phyloP scores from a whole-genome alignment of 2,329 filamentous ascomycete species.

The Metarhizium robertsii region DNA sequence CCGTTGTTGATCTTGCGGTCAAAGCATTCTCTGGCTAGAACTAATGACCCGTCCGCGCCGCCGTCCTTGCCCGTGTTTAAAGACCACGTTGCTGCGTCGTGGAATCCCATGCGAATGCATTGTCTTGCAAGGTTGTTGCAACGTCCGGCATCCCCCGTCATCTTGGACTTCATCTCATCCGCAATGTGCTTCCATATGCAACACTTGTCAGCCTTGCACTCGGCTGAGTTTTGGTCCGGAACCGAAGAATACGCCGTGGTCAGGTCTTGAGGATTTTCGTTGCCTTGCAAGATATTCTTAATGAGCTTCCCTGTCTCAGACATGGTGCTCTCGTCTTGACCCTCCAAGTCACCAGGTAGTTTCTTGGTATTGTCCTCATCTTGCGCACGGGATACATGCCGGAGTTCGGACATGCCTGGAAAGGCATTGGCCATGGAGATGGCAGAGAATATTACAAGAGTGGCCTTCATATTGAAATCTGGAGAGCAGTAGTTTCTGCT shows the following conservation, averaged over 20 bases:
- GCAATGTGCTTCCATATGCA: constrained; percentile 32
- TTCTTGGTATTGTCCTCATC: constrained; percentile 3
- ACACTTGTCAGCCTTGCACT: constrained; percentile 25
- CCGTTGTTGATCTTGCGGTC: constrained; percentile 32
- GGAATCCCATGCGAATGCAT: constrained; percentile 34
- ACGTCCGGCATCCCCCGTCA: constrained; percentile 21
- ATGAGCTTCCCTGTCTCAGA: constrained; percentile 21
- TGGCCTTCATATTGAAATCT: neutral
- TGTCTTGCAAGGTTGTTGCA: constrained; percentile 31
- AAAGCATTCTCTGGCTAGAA: constrained; percentile 27
- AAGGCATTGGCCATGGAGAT: constrained; percentile 3
- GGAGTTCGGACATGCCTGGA: constrained; percentile 4
- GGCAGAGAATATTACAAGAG: constrained; percentile 6
- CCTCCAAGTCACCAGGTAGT: constrained; percentile 27
- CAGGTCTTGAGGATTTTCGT: neutral
- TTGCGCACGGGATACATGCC: constrained; percentile 1
- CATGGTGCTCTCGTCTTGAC: constrained; percentile 16
- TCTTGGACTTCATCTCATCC: constrained; percentile 24
- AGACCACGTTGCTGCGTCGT: constrained; percentile 32
- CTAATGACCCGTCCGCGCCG: constrained; percentile 34
- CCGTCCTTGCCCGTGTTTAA: constrained; percentile 14
- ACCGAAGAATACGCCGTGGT: neutral
- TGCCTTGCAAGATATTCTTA: constrained; percentile 22
- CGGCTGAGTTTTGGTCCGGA: constrained; percentile 1
- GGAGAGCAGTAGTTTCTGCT: no score